These are phyloP conservation scores for Claviceps arundinis DNA, from an alignment of 2,329 filamentous ascomycete species.

Conservation along the genomic window DNA sequence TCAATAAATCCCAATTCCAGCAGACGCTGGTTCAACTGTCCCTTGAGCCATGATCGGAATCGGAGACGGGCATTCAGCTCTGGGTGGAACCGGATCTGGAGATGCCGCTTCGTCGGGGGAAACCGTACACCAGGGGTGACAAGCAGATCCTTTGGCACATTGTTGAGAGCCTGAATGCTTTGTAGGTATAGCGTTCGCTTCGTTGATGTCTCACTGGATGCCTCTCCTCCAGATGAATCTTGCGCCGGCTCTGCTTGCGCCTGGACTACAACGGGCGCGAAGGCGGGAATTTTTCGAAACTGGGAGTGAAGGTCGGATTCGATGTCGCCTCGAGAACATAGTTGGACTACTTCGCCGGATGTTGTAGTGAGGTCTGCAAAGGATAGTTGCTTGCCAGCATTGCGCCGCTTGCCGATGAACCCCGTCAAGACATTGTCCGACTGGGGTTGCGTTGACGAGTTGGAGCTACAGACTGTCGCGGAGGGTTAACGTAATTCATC, in stretches of 20 bases:
- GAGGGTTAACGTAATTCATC: not conserved
- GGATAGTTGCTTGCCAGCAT: constrained; percentile 54
- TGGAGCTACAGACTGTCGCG: constrained; percentile 15
- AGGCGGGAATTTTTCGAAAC: constrained; percentile 32
- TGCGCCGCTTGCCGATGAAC: constrained; percentile 55
- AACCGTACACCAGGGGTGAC: constrained; percentile 64
- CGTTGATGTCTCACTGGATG: constrained; percentile 11
- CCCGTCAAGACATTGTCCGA: constrained; percentile 29
- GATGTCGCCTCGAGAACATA: constrained; percentile 27
- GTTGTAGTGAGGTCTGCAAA: constrained; percentile 47
- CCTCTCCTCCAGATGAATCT: constrained; percentile 11
- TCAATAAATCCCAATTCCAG: constrained; percentile 52
- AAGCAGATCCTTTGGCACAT: constrained; percentile 49
- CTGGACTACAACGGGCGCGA: constrained; percentile 39
- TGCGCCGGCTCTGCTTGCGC: constrained; percentile 21
- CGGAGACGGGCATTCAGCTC: constrained; percentile 53
- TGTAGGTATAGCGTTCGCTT: constrained; percentile 55
- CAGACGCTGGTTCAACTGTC: constrained; percentile 39
- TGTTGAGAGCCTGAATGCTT: constrained; percentile 21
- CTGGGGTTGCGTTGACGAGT: constrained; percentile 10
- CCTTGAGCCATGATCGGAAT: constrained; percentile 51
- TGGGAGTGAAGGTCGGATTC: constrained; percentile 23
- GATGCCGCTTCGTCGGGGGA: constrained; percentile 59
- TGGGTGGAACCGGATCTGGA: constrained; percentile 68
- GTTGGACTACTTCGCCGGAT: constrained; percentile 28